These are phyloP conservation scores for Sclerotinia trifoliorum DNA, from an alignment of 2,329 filamentous ascomycete species.

Conservation along the genomic window DNA sequence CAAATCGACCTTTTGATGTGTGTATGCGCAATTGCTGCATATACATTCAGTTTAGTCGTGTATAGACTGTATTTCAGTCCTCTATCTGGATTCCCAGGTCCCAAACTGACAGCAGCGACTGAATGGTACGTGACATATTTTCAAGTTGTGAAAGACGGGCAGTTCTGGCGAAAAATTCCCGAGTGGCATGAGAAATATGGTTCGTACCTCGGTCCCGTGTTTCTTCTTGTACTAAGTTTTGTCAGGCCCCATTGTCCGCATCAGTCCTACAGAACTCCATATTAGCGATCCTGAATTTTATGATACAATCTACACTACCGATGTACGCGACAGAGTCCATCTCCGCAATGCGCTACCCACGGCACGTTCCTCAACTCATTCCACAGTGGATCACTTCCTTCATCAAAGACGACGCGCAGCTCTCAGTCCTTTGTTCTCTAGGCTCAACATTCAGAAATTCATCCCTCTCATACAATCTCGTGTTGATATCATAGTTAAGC, in stretches of 20 bases:
- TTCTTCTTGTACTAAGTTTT: background rate
- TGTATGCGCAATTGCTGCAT: background rate
- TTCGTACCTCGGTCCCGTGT: background rate
- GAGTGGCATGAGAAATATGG: conserved; percentile 46
- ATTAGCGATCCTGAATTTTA: conserved; percentile 42
- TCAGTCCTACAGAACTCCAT: conserved; percentile 43
- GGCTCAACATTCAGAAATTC: conserved; percentile 20
- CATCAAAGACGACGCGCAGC: conserved; percentile 30
- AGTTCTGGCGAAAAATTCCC: conserved; percentile 46
- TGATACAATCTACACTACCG: conserved; percentile 43
- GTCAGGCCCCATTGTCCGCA: conserved; percentile 39
- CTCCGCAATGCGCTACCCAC: conserved; percentile 22
- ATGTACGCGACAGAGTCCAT: conserved; percentile 24
- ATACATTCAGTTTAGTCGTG: conserved; percentile 16
- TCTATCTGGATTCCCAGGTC: conserved; percentile 39
- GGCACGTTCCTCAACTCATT: conserved; percentile 19
- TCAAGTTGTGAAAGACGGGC: conserved; percentile 43
- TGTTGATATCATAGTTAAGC: conserved; percentile 3
- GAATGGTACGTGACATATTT: conserved; percentile 43
- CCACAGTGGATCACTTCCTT: conserved; percentile 28
- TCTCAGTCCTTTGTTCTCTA: conserved; percentile 33
- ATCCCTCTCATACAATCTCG: conserved; percentile 15
- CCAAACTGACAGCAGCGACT: conserved; percentile 39
- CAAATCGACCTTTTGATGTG: background rate
- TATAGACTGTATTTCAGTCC: conserved; percentile 42